Base-by-base conservation (phyloP, 805 yeast genomes). In the Candida orba region DNA sequence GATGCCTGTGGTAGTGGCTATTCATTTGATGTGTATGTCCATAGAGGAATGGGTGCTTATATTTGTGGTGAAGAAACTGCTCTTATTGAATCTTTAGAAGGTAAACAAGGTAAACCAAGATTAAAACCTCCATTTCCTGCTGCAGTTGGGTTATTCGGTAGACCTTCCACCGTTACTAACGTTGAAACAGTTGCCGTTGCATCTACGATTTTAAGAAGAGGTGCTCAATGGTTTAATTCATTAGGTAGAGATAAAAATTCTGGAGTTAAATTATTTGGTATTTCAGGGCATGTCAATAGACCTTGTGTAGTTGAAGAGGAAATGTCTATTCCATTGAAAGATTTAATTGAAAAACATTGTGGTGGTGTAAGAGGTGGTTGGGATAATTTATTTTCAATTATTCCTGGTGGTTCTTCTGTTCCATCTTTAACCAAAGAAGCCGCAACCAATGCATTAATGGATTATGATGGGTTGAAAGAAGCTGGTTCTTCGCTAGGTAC, bases 121-220 rank as follows among this genome's bases (percentile, higher is more conserved):
- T 75, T 87, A 64, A 87, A 87, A 78, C 95, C 95, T 32, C 95
- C 95, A 51, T 87, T 87, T 77, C 95, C 95, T 31, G 95, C 95
- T 31, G 95, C 95, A 58, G 91, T 86, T 46, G 95, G 95, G 57
- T 71, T 87, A 44, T 87, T 84, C 54, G 95, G 95, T 58, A 78
- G 95, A 65, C 95, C 95, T 52, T 78, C 90, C 29, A 87, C 95
- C 36, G 95, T 87, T 46, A 83, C 95, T 50, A 87, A 87, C 60
- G 95, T 87, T 47, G 95, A 87, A 69, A 86, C 95, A 15, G 93
- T 87, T 45, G 80, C 95, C 8, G 95, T 87, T 40, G 84, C 95
- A 10, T 95, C 95, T 49, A 84, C 95, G 29, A 87, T 87, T 60
- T 73, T 84, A 66, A 80, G 95, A 67, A 77, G 95, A 65, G 95